Evolutionary conservation across 768 basidiomycete genomes (phyloP), one percentile per base, ranked within the genome.

Genomic region (Boletus rubescentipes): DNA sequence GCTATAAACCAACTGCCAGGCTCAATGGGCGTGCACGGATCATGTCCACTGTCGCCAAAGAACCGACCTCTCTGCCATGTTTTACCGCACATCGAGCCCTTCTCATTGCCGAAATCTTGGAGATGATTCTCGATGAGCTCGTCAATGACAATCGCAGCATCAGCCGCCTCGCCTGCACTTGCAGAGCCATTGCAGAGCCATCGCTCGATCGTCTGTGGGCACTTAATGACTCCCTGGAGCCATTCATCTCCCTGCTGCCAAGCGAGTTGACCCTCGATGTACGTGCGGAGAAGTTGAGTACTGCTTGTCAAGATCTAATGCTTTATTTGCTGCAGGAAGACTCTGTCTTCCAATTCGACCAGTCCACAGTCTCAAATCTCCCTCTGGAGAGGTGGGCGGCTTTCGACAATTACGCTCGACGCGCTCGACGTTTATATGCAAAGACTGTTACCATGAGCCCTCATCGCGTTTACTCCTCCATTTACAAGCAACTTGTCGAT

Each of bases 371-470:
- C 36, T 51, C 37, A 11, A 55, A 47, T 39, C 31, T 67, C 8
- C 36, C 56, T 34, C 30, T 30, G 2, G 50, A 61, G 21, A 58
- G 53, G 15, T 65, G 64, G 64, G 59, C 44, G 5, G 21, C 51
- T 1, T 65, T 65, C 31, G 64, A 65, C 46, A 64, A 53, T 31
- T 67, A 65, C 15, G 62, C 64, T 26, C 53, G 29, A 23, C 62
- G 64, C 1, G 54, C 59, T 34, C 54, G 65, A 10, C 56, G 51
- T 52, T 40, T 67, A 38, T 65, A 65, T 45, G 62, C 38, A n/a
- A 67, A 59, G 46, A 67, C 65, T 4, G 64, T 65, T 1, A 65
- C 65, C 32, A 67, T 56, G 64, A 59, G 41, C 31, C 64, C 65
- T 9, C 62, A 59, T 30, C 65, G 62, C 37, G 38, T 65, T 16